Conservation (phyloP, 371 early-diverging fungal genomes). For the Mucor racemosus region DNA sequence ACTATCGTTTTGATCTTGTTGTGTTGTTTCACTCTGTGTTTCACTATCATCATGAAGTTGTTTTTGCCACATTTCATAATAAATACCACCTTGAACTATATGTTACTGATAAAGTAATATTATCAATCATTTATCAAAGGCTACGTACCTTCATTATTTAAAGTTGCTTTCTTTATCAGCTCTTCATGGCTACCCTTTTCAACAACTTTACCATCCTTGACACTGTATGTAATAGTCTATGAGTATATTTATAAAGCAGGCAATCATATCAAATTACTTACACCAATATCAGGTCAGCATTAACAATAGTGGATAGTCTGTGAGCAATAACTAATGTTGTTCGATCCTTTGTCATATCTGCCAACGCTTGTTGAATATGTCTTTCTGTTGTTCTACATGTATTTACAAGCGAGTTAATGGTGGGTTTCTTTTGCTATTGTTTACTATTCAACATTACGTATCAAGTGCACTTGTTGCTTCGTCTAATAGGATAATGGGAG, state of each 20-base stretch:
- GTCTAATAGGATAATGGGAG: constrained; percentile 46
- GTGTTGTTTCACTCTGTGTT: constrained; percentile 39
- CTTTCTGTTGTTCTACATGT: constrained; percentile 72
- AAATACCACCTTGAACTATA: constrained; percentile 47
- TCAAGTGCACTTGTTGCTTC: constrained; percentile 70
- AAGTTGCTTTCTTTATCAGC: constrained; percentile 51
- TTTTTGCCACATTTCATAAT: constrained; percentile 85
- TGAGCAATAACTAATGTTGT: constrained; percentile 96
- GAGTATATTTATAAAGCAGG: background rate
- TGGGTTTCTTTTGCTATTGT: background rate
- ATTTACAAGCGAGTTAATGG: background rate
- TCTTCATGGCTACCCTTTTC: constrained; percentile 85
- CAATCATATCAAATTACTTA: background rate
- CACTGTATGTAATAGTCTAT: constrained; percentile 1
- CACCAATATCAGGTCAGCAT: constrained; percentile 75
- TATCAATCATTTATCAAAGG: background rate
- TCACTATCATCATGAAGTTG: constrained; percentile 67
- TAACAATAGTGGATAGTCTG: constrained; percentile 77
- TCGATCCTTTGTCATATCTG: constrained; percentile 68
- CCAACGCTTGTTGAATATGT: constrained; percentile 69
- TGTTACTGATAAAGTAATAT: background rate
- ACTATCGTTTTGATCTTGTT: background rate
- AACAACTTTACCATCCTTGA: constrained; percentile 76
- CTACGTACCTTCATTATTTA: constrained; percentile 24
- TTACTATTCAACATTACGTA: constrained; percentile 28